These are phyloP conservation scores for Rhizopogon vulgaris DNA, from an alignment of 768 basidiomycete species.

Conservation along the genomic window DNA sequence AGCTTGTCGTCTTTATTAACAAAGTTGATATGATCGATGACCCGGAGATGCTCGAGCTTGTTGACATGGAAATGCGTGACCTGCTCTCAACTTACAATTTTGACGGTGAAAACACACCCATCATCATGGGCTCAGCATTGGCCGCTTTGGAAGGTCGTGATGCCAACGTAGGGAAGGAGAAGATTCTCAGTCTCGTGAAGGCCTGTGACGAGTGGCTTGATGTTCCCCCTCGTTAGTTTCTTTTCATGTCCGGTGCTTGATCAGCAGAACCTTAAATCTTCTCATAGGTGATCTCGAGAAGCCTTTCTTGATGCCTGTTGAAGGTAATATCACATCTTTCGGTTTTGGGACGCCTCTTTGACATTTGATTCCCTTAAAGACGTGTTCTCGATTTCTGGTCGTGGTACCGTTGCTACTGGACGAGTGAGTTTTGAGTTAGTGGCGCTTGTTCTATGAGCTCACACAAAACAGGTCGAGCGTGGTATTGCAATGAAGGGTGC, in stretches of 20 bases:
- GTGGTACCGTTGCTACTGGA: slow-evolving; percentile 96
- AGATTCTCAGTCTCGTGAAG: slow-evolving; percentile 76
- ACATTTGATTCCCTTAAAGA: slow-evolving; percentile 34
- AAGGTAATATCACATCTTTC: slow-evolving; percentile 42
- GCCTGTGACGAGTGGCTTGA: slow-evolving; percentile 95
- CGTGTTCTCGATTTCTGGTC: slow-evolving; percentile 95
- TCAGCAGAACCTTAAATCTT: neutral
- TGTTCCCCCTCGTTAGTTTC: slow-evolving; percentile 73
- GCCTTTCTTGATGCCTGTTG: slow-evolving; percentile 93
- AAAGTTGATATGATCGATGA: slow-evolving; percentile 96
- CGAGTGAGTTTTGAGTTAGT: slow-evolving; percentile 45
- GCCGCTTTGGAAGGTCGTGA: slow-evolving; percentile 89
- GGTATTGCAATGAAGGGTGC: slow-evolving; percentile 86
- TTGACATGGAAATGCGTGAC: slow-evolving; percentile 99
- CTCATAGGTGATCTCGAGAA: slow-evolving; percentile 86
- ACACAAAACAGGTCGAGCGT: slow-evolving; percentile 68
- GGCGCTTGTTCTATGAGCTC: neutral
- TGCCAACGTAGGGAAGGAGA: slow-evolving; percentile 69
- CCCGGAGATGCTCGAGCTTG: slow-evolving; percentile 97
- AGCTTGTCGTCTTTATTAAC: slow-evolving; percentile 98
- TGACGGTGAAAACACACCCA: slow-evolving; percentile 97
- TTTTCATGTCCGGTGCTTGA: neutral
- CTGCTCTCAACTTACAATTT: slow-evolving; percentile 87
- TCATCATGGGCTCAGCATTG: slow-evolving; percentile 94
- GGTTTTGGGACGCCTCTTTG: neutral